These are phyloP conservation scores for Fragaria nilgerrensis DNA, from an alignment of 306 rosid species.

Conservation along the genomic window DNA sequence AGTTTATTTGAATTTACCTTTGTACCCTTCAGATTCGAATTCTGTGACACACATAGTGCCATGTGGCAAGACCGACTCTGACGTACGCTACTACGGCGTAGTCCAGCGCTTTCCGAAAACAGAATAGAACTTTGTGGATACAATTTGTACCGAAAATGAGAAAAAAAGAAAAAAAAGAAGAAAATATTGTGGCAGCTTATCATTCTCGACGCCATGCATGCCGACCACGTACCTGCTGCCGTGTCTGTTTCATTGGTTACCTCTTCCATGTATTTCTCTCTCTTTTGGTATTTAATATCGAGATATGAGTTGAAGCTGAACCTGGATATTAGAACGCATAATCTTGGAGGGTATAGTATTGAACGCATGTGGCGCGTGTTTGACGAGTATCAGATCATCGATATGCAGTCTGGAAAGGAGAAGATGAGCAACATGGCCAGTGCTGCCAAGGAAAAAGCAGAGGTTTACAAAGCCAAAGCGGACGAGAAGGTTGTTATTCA, in stretches of 20 bases:
- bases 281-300: not conserved
- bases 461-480: slow-evolving; percentile 48
- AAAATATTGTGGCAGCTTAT: not conserved
- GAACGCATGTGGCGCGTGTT: not conserved
- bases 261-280: not conserved
- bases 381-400: not conserved
- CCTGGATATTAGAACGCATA: not conserved
- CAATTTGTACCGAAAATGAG: not conserved
- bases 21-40: too few relatives aligned
- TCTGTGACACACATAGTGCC: too few relatives aligned
- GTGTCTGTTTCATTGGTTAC: not conserved
- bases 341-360: not conserved
- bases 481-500: slow-evolving; percentile 45
- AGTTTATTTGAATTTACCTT: too few relatives aligned
- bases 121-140: too few relatives aligned
- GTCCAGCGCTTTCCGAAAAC: not conserved
- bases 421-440: slow-evolving; percentile 53
- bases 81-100: too few relatives aligned
- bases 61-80: too few relatives aligned
- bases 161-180: not conserved
- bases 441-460: slow-evolving; percentile 49
- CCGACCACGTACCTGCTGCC: not conserved
- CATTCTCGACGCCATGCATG: not conserved
- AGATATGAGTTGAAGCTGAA: not conserved
- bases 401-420: slow-evolving; percentile 59